Conservation (phyloP, 2,329 filamentous ascomycete genomes). For the Xylariaceae sp. region DNA sequence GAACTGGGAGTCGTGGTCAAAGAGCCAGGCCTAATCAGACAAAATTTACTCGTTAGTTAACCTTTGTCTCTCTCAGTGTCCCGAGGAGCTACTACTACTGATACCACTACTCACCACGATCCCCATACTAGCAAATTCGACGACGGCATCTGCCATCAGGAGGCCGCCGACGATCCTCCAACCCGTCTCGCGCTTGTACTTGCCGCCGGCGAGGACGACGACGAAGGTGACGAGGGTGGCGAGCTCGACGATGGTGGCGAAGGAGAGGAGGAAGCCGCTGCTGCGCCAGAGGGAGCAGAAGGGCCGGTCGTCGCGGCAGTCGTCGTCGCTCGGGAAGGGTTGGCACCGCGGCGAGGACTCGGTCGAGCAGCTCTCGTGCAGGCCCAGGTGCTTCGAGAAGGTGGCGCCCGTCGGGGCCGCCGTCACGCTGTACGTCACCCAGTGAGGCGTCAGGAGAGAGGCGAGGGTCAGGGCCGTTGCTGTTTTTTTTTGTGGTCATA, state of each 20-base stretch:
- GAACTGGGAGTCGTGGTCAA: conserved; percentile 78
- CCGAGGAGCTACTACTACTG: no score
- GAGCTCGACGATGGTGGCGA: conserved; percentile 75
- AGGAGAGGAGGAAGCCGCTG: conserved; percentile 80
- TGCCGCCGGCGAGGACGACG: conserved; percentile 72
- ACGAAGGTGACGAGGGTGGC: conserved; percentile 74
- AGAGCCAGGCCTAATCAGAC: conserved; percentile 64
- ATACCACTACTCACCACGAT: conserved; percentile 65
- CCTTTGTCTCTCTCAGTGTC: background rate
- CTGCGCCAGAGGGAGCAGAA: conserved; percentile 93
- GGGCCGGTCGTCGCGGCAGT: conserved; percentile 63
- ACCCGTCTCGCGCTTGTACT: conserved; percentile 71
- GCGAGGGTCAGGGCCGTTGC: conserved; percentile 67
- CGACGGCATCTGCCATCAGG: conserved; percentile 57
- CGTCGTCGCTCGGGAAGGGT: conserved; percentile 60
- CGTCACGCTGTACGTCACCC: conserved; percentile 60
- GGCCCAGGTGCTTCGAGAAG: conserved; percentile 61
- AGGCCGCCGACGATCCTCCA: conserved; percentile 72
- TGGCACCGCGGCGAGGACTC: conserved; percentile 57
- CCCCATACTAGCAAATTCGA: conserved; percentile 71
- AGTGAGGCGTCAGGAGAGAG: conserved; percentile 63
- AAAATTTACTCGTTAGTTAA: background rate
- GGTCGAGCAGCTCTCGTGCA: conserved; percentile 75
- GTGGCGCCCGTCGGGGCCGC: conserved; percentile 41
- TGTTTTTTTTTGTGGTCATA: no score